Evolutionary conservation across 768 basidiomycete genomes (phyloP), one percentile per base, ranked within the genome.

Genomic region (Suillus plorans): DNA sequence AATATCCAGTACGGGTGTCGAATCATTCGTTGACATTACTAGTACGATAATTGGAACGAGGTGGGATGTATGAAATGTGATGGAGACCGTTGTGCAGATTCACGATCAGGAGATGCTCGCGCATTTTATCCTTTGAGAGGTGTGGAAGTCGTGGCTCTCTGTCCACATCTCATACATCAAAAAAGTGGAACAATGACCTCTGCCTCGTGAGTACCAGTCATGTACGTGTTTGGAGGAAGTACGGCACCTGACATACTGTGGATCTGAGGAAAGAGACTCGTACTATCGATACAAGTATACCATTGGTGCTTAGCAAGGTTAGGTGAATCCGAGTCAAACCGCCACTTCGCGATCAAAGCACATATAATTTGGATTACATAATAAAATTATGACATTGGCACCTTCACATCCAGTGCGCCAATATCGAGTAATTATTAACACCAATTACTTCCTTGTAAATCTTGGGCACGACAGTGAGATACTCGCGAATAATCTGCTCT

Each of bases 81-180:
- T 18, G 50, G 28, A 52, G 16, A 52, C 25, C 7, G 25, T 31
- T 28, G 7, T 25, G 9, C 50, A 57, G 4, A 14, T 31, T 53
- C 18, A 31, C 7, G 16, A 55, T 3, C 2, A 3, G 7, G 34
- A 56, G 10, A 39, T 4, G 36, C n/a, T 37, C n/a, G 34, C 12
- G 31, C 53, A 57, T 57, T 57, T 52, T 57, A 57, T 57, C 36
- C 36, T 22, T 57, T 22, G 53, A 20, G 28, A 55, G 53, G 37
- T 57, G 56, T 57, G 37, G 56, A 57, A 18, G 22, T 9, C 9
- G 37, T 39, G 37, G 56, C 55, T 22, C 36, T 22, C 36, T 7
- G 56, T 58, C 56, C 56, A 58, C 56, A 57, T 37, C 13, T 13
- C 36, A 22, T 2, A 9, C n/a, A 22, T 36, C 36, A 57, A 57